A percentile compares a stretch with the other conserved stretches of the same genome.
These are phyloP conservation scores for Fabrea salina DNA, from an alignment of 169 alveolate species.

Conservation along the genomic window DNA sequence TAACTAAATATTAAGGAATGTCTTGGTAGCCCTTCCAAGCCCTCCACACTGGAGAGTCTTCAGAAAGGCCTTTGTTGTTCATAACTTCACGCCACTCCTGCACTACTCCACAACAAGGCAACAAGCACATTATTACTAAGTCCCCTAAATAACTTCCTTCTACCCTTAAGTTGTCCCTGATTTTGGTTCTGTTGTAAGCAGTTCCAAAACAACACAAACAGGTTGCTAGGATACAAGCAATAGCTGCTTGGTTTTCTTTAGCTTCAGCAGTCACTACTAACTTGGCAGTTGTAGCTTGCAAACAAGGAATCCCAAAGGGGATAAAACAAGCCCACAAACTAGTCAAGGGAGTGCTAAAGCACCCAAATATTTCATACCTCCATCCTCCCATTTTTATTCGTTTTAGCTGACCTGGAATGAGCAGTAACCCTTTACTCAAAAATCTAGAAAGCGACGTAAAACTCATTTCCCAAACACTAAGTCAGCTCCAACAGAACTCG, in stretches of 20 bases:
- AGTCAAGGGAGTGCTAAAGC: slow-evolving; percentile 11
- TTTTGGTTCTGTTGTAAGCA: not conserved
- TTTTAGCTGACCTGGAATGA: too few relatives aligned
- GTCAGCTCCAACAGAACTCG: too few relatives aligned
- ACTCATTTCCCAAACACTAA: too few relatives aligned
- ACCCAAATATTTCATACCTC: not conserved
- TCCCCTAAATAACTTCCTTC: slow-evolving; percentile 13
- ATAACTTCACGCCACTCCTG: slow-evolving; percentile 28
- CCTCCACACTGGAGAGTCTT: slow-evolving; percentile 16
- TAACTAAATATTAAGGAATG: too few relatives aligned
- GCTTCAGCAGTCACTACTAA: not conserved
- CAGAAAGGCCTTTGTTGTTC: not conserved
- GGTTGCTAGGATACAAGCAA: slow-evolving; percentile 1
- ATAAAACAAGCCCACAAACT: slow-evolving; percentile 18
- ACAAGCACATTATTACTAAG: not conserved
- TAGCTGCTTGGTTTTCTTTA: not conserved
- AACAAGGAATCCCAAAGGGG: slow-evolving; percentile 15
- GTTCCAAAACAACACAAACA: slow-evolving; percentile 29
- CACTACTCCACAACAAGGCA: slow-evolving; percentile 27
- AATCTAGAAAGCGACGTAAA: too few relatives aligned
- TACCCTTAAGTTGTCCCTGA: not conserved
- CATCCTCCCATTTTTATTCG: not conserved
- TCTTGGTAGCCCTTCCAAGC: slow-evolving; percentile 17
- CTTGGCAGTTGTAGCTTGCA: slow-evolving; percentile 22
- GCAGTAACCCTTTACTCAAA: too few relatives aligned